Evolutionary conservation across 331 rosid genomes (phyloP), one percentile per base, ranked within the genome.

Genomic region (Prunus yedoensis): DNA sequence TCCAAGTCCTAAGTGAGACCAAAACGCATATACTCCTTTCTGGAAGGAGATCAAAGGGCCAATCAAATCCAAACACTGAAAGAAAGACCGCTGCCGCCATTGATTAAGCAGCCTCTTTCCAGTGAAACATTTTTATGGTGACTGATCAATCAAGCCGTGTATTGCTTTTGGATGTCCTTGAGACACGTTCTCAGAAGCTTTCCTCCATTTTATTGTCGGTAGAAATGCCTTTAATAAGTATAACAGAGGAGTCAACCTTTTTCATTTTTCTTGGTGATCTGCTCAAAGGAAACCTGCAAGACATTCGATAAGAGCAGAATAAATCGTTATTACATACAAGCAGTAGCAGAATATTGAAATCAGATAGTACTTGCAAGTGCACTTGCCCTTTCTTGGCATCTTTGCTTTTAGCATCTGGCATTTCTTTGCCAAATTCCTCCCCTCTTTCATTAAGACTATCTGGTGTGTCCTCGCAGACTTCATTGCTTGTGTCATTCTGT

Each of bases 341-440:
- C 70, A 63, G 18, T 46, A 51, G 68, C 25, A 18, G 23, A 53
- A 68, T 21, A 60, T 47, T 35, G 67, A 61, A 56, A 56, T 47
- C 30, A 16, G 51, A 75, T 47, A 51, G 32, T 76, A 57, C 70
- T 61, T n/a, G 35, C 50, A 73, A 57, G 71, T 74, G 51, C 60
- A 75, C 89, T 83, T 81, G 86, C 97, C 89, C 87, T 69, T 78
- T 84, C 47, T 66, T 43, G 62, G 45, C 61, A 68, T 71, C 77
- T 71, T 59, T 78, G 52, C 30, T 66, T 45, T 83, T 77, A 69
- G 69, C 67, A 54, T 75, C 73, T 16, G 79, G 25, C 18, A 82
- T 62, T 59, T 77, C 80, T 79, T 71, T 78, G 62, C 75, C 16
- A 73, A 76, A 76, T 62, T 84, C 84, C 81, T 77, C 72, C 68